Percentiles rank a stretch among this genome's conserved stretches.
Evolutionary conservation across 1,139 yeast genomes (phyloP).

Genomic region (Fermentozyma sake): DNA sequence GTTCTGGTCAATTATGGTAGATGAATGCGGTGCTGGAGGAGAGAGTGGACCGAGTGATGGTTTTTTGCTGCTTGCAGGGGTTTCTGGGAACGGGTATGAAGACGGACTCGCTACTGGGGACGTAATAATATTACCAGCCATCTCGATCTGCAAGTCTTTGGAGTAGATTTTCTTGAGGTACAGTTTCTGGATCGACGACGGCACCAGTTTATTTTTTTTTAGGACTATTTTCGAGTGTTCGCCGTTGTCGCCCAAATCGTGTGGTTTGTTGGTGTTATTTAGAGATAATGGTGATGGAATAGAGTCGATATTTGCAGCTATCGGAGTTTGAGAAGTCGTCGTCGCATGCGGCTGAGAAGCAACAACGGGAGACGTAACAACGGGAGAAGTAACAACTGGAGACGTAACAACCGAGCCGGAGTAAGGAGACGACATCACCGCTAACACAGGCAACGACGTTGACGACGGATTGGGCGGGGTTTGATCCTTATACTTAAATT

Average conservation of each 20-base stretch:
- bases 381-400: too few relatives aligned
- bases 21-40: slow-evolving; percentile 2
- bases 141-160: slow-evolving; percentile 38
- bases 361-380: too few relatives aligned
- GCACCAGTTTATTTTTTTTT: slow-evolving; percentile 5
- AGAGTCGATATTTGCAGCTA: slow-evolving; percentile 10
- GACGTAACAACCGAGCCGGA: too few relatives aligned
- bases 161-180: slow-evolving; percentile 31
- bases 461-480: slow-evolving; percentile 1
- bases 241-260: slow-evolving; percentile 1
- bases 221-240: slow-evolving; percentile 4
- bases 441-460: too few relatives aligned
- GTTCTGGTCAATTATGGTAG: slow-evolving; percentile 23
- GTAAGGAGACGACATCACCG: too few relatives aligned
- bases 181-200: slow-evolving; percentile 11
- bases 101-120: slow-evolving; percentile 11
- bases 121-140: slow-evolving; percentile 13
- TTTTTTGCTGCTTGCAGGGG: slow-evolving; percentile 2
- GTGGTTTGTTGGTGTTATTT: slow-evolving; percentile 3
- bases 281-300: slow-evolving; percentile 22
- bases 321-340: background rate
- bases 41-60: slow-evolving; percentile 3
- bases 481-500: slow-evolving; percentile 25
- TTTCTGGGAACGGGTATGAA: too few relatives aligned
- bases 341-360: too few relatives aligned